Evolutionary conservation across 768 basidiomycete genomes (phyloP).

Genomic region (Dacryopinax primogenitus): DNA sequence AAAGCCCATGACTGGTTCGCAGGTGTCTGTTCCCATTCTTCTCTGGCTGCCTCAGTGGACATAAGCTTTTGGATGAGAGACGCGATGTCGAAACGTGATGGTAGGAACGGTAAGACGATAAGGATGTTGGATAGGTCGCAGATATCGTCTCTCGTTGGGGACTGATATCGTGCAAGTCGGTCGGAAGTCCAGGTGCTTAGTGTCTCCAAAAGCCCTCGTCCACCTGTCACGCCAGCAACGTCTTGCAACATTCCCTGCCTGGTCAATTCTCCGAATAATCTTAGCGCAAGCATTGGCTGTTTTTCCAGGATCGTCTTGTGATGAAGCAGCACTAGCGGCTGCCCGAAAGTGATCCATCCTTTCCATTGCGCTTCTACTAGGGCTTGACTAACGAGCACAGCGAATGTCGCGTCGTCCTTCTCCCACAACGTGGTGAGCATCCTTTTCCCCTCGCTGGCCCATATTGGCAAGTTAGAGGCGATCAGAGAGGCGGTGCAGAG

Average conservation of each 20-base stretch:
- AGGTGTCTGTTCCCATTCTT: conserved; percentile 8
- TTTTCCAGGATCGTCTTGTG: neutral
- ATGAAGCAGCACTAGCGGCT: neutral
- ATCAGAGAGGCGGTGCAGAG: neutral
- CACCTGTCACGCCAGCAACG: neutral
- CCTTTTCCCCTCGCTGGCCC: conserved; percentile 3
- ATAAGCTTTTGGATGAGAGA: neutral
- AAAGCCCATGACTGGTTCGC: conserved; percentile 38
- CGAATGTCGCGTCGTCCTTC: neutral
- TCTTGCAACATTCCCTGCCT: neutral
- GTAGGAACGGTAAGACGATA: conserved; percentile 11
- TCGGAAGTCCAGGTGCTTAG: neutral
- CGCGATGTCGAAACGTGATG: conserved; percentile 1
- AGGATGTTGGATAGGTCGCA: conserved; percentile 12
- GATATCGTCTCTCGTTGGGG: neutral
- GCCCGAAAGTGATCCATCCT: neutral
- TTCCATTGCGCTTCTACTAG: neutral
- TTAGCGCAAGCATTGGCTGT: neutral
- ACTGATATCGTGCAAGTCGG: neutral
- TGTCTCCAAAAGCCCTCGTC: neutral
- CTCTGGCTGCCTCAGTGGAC: neutral
- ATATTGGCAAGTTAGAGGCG: neutral
- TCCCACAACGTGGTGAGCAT: neutral
- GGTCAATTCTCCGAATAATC: neutral
- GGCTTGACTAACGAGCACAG: neutral